Percentiles rank a stretch among this genome's conserved stretches.
Evolutionary conservation across 768 basidiomycete species (phyloP).

Genomic region (Boletus fagicola): DNA sequence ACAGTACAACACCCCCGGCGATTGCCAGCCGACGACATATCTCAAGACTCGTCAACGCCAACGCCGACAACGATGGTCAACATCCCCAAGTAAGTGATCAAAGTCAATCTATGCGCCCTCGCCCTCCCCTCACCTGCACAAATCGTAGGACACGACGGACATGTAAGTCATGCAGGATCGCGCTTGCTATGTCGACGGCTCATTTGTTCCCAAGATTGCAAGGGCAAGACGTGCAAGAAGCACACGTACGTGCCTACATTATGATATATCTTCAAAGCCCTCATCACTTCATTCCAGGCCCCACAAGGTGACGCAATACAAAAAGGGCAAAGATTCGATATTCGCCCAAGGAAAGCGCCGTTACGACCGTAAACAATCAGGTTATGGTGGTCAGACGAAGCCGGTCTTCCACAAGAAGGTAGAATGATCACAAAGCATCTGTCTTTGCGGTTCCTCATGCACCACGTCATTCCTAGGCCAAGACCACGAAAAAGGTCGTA

Average conservation of each 20-base stretch:
- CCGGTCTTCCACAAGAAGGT: constrained; percentile 99
- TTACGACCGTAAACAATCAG: constrained; percentile 98
- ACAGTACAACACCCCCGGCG: constrained; percentile 27
- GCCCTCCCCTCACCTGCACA: constrained; percentile 15
- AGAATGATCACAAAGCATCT: background rate
- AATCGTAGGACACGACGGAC: constrained; percentile 83
- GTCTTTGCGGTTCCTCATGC: background rate
- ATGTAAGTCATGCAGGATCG: constrained; percentile 54
- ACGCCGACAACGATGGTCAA: constrained; percentile 73
- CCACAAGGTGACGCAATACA: constrained; percentile 99
- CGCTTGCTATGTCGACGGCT: background rate
- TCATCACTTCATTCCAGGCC: constrained; percentile 51
- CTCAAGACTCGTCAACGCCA: constrained; percentile 14
- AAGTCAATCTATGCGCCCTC: background rate
- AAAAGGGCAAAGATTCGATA: constrained; percentile 99
- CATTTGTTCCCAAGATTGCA: constrained; percentile 65
- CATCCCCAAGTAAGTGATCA: constrained; percentile 78
- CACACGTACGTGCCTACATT: constrained; percentile 70
- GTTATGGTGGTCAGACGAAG: constrained; percentile 99
- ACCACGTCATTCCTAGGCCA: constrained; percentile 54
- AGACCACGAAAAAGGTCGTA: constrained; percentile 99
- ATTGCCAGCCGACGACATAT: constrained; percentile 24
- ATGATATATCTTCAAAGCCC: background rate
- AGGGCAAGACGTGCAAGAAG: constrained; percentile 95
- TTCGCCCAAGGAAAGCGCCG: constrained; percentile 99